Evolutionary conservation across 2,329 filamentous ascomycete species (phyloP).

Genomic region (Claviceps quebecensis): DNA sequence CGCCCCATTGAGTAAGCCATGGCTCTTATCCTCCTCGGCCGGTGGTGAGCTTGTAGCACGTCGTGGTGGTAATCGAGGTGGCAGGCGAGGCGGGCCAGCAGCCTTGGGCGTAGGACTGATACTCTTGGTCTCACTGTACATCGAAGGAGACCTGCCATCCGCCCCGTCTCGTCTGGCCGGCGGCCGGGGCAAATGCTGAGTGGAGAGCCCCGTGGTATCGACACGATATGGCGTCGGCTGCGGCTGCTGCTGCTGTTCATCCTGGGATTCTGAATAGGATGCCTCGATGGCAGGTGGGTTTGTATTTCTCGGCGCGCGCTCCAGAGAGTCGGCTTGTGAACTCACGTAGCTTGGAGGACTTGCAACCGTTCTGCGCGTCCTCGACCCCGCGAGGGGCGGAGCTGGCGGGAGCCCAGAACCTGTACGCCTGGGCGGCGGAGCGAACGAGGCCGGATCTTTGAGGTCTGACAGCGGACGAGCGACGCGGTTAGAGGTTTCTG

Average conservation of each 20-base stretch:
- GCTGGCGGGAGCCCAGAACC: constrained; percentile 21
- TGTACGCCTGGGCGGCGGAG: constrained; percentile 58
- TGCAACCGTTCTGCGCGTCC: constrained; percentile 14
- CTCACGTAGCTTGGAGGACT: constrained; percentile 22
- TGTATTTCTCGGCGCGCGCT: constrained; percentile 22
- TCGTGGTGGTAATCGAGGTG: constrained; percentile 25
- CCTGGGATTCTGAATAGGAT: background rate
- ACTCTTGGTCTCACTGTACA: constrained; percentile 13
- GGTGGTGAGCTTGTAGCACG: constrained; percentile 8
- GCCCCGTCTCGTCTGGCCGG: constrained; percentile 40
- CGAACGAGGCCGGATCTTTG: constrained; percentile 65
- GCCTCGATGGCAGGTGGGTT: background rate
- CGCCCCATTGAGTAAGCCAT: constrained; percentile 30
- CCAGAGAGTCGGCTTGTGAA: constrained; percentile 11
- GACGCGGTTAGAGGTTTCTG: constrained; percentile 18
- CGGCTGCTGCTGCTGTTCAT: constrained; percentile 23
- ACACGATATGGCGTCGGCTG: constrained; percentile 52
- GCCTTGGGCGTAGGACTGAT: background rate
- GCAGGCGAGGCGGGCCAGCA: constrained; percentile 39
- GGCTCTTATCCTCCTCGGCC: background rate
- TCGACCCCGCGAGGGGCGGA: constrained; percentile 8
- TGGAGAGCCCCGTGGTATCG: constrained; percentile 58
- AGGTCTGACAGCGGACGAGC: constrained; percentile 53
- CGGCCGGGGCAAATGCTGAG: constrained; percentile 55
- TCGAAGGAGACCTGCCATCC: constrained; percentile 18